Evolutionary conservation across 2,329 filamentous ascomycete genomes (phyloP), one percentile per base, ranked within the genome.

Genomic region (Ramichloridium luteum): DNA sequence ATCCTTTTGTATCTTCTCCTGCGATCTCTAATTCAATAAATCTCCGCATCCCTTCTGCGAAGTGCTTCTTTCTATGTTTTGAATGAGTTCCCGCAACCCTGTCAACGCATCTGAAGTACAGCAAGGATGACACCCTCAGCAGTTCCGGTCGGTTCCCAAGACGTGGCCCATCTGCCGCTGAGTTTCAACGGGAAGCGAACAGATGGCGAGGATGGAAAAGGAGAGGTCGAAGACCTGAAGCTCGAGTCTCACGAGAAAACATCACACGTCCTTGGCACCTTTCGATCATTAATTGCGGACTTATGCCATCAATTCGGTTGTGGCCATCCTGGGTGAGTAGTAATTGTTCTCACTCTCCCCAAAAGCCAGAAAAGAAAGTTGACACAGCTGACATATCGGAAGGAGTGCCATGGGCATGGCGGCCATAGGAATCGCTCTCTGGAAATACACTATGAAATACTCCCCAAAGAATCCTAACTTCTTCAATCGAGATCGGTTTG

Each of bases 271-370:
- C 54, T 80, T 30, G 66, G 64, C 43, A 70, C 68, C 4, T 77
- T 78, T 47, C 62, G 76, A 33, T 58, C 69, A 30, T 55, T 80
- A 16, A 74, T 80, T 36, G 73, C 76, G 27, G 77, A 81, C 48
- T 55, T 81, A 3, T 80, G 74, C 45, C 67, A 80, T 49, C 75
- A 80, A 41, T 81, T 78, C 54, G 71, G 71, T 39, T 74, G 74
- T 20, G 77, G 77, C 0, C 77, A 80, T 47, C 76, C 75, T 12
- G 76, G 75, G 69, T 75, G 59, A 44, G 62, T 28, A 25, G 6
- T 20, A 9, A 16, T 3, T 14, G 11, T 20, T 8, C n/a, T 13
- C 10, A 16, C 11, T n/a, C 16, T 29, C 5, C 4, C 11, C 12
- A 16, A 6, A 5, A 12, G 16, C 20, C 4, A 13, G 4, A 12